Evolutionary conservation across 805 yeast genomes (phyloP), one percentile per base, ranked within the genome.

Genomic region (Lachancea waltii): DNA sequence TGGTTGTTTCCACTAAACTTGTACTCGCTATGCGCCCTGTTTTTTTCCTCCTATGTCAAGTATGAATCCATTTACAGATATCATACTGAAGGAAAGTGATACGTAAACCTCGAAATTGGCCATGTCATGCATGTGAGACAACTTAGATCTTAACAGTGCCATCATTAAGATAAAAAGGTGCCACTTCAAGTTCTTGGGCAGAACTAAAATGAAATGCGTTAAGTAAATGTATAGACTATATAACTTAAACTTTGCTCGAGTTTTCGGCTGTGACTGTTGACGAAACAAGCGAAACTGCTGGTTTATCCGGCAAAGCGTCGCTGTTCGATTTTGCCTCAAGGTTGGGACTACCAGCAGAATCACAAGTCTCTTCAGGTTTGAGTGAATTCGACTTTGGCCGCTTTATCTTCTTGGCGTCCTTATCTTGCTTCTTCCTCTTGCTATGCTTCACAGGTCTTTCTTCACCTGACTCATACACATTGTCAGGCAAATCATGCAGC

Each of bases 391-490:
- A 53, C 44, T 62, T 62, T 20, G 64, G 60, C 41, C 67, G 57
- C 45, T 66, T 65, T 3, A 51, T 32, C 43, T 62, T 64, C 48
- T 63, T 60, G 4, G 56, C 54, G n/a, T 41, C 48, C 41, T 65
- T 66, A 22, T 60, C 65, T 5, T 59, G 56, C 58, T 75, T 79
- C 41, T 77, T 56, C 51, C 77, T 75, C 54, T 74, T 75, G 29
- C 60, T 57, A 26, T 73, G 70, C 53, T 79, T 81, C 3, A 64
- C 62, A 0, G 97, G 96, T 41, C 94, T 72, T 17, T 45, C 51
- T 52, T 90, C 97, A n/a, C 76, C 89, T 45, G 80, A 87, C 10
- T 60, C 77, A 50, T 81, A 90, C 5, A 89, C 95, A 50, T 80
- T 85, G 50, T 77, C 75, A 5, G 97, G 97, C 23, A 92, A 66